These are phyloP conservation scores for Aspergillus melleus DNA, from an alignment of 2,329 filamentous ascomycete genomes.

Conservation along the genomic window DNA sequence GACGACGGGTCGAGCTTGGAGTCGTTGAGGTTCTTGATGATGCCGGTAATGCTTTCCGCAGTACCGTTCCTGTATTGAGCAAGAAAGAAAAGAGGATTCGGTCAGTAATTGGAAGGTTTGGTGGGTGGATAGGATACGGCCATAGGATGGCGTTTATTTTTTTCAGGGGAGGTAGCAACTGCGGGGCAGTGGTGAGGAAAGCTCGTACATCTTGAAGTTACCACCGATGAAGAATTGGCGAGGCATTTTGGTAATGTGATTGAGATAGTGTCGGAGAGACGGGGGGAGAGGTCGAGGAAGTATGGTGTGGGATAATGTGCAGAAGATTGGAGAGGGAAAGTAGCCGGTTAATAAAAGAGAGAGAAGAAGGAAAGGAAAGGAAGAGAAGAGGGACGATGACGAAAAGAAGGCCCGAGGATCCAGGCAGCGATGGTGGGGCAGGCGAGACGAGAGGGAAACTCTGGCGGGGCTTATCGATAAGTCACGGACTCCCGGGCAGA, in stretches of 20 bases:
- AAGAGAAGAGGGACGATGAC: constrained; percentile 9
- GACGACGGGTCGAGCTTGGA: constrained; percentile 62
- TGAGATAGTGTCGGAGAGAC: constrained; percentile 9
- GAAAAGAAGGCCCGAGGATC: constrained; percentile 9
- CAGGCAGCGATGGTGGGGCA: constrained; percentile 6
- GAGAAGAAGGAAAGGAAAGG: constrained; percentile 4
- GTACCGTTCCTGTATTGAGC: constrained; percentile 77
- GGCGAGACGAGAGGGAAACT: not conserved
- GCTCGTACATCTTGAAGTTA: constrained; percentile 96
- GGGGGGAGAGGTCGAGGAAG: constrained; percentile 7
- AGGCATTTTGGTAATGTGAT: constrained; percentile 66
- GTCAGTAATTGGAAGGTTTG: constrained; percentile 8
- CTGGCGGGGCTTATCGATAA: constrained; percentile 26
- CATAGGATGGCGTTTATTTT: not conserved
- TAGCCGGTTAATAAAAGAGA: not conserved
- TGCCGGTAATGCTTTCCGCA: constrained; percentile 82
- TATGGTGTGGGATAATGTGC: constrained; percentile 4
- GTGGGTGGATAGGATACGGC: constrained; percentile 1
- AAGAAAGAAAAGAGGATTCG: constrained; percentile 20
- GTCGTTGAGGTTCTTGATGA: constrained; percentile 84
- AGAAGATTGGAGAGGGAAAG: constrained; percentile 5
- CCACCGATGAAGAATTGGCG: constrained; percentile 97
- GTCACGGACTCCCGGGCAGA: not conserved
- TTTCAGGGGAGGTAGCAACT: constrained; percentile 12
- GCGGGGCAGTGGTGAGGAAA: constrained; percentile 24